Conservation (phyloP, 352 stramenopile species). For the Phytopythium aichiense region DNA sequence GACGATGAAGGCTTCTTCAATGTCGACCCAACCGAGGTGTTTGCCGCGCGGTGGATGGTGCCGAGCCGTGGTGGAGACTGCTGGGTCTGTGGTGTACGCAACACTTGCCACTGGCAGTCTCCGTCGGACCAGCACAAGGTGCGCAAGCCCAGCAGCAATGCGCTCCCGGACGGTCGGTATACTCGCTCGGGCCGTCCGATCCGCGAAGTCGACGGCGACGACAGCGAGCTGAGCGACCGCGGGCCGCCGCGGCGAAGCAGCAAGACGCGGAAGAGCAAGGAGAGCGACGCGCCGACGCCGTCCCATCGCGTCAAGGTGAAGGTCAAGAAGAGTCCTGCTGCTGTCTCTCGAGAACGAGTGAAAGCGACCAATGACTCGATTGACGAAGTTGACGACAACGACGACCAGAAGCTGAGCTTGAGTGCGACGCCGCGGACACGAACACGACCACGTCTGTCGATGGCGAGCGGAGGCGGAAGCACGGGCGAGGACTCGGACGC, state of each 20-base stretch:
- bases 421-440: too few species aligned
- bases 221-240: slow-evolving; percentile 19
- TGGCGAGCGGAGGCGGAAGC: slow-evolving; percentile 22
- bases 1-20: slow-evolving; percentile 65
- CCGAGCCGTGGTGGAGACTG: slow-evolving; percentile 46
- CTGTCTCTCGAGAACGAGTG: neutral
- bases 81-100: slow-evolving; percentile 78
- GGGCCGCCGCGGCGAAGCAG: slow-evolving; percentile 2
- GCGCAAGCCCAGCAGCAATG: slow-evolving; percentile 8
- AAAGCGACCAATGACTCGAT: neutral
- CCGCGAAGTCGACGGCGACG: slow-evolving; percentile 14
- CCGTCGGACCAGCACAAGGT: slow-evolving; percentile 30
- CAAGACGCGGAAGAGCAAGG: slow-evolving; percentile 6
- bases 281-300: neutral
- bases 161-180: slow-evolving; percentile 5
- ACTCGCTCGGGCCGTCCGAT: neutral
- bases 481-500: neutral
- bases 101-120: slow-evolving; percentile 58
- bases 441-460: neutral
- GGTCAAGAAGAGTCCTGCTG: slow-evolving; percentile 1
- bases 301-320: neutral
- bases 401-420: too few species aligned
- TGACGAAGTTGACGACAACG: too few species aligned
- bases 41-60: slow-evolving; percentile 71
- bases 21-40: slow-evolving; percentile 59